Conservation (phyloP, 2,329 filamentous ascomycete species). For the Neobulgaria alba region DNA sequence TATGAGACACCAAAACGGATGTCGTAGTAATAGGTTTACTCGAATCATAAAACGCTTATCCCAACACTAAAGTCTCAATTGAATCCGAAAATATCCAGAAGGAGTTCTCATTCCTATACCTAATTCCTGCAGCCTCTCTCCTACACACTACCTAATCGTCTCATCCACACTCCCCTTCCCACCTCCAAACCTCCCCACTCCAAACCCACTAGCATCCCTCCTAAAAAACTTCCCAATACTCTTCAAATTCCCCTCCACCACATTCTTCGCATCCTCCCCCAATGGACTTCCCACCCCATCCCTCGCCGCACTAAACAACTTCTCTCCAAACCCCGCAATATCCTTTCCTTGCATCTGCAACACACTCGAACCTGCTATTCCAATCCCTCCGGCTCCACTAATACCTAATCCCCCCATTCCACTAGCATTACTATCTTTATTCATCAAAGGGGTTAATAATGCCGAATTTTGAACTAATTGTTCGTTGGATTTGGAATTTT, state of each 20-base stretch:
- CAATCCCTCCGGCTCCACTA: background rate
- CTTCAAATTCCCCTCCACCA: conserved; percentile 87
- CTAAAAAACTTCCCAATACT: conserved; percentile 96
- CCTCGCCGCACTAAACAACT: conserved; percentile 77
- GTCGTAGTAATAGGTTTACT: too few relatives aligned
- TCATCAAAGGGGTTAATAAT: conserved; percentile 59
- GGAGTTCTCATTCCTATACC: too few relatives aligned
- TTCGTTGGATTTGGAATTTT: conserved; percentile 63
- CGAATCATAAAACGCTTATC: too few relatives aligned
- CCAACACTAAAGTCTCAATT: too few relatives aligned
- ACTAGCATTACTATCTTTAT: conserved; percentile 35
- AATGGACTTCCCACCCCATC: conserved; percentile 52
- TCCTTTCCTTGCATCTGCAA: conserved; percentile 57
- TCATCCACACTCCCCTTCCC: conserved; percentile 14
- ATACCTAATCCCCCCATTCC: conserved; percentile 38
- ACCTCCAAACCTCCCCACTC: conserved; percentile 51
- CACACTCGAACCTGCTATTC: background rate
- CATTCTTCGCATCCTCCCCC: conserved; percentile 48
- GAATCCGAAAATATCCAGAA: too few relatives aligned
- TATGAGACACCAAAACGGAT: too few relatives aligned
- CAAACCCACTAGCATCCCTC: conserved; percentile 71
- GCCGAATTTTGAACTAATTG: conserved; percentile 63
- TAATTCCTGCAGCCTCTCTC: too few relatives aligned
- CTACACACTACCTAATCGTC: conserved; percentile 1
- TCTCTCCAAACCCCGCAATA: conserved; percentile 73